Conservation (phyloP, 805 yeast genomes). For the Komagataella pseudopastoris region DNA sequence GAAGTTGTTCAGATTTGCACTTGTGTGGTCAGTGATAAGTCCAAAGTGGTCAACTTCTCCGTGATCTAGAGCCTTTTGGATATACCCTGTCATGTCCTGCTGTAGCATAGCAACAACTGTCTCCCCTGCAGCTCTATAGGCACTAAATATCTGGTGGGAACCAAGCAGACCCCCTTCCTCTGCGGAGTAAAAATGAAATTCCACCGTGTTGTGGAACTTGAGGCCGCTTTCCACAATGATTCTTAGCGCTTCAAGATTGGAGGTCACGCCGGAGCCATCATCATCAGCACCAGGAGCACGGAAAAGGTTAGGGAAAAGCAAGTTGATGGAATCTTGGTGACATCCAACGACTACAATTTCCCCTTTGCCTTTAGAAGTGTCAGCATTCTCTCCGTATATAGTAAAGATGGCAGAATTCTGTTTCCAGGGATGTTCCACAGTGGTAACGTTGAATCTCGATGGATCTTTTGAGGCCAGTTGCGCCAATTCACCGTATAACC, state of each 20-base stretch:
- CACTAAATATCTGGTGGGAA: constrained; percentile 60
- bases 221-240: constrained; percentile 26
- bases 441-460: constrained; percentile 21
- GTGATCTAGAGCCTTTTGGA: constrained; percentile 31
- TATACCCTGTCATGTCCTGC: constrained; percentile 89
- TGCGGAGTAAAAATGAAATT: constrained; percentile 91
- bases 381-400: constrained; percentile 33
- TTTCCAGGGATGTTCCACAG: constrained; percentile 62
- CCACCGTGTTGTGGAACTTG: constrained; percentile 45
- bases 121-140: constrained; percentile 29
- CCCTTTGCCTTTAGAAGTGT: constrained; percentile 22
- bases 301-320: constrained; percentile 51
- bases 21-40: constrained; percentile 61
- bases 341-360: constrained; percentile 66
- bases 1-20: constrained; percentile 39
- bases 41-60: constrained; percentile 61
- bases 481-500: constrained; percentile 42
- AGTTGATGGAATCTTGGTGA: constrained; percentile 77
- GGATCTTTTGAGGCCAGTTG: constrained; percentile 13
- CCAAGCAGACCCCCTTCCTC: constrained; percentile 92
- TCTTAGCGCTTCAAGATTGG: constrained; percentile 64
- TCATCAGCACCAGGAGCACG: constrained; percentile 95
- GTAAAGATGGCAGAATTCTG: constrained; percentile 67
- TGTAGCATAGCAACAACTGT: constrained; percentile 76
- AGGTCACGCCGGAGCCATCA: constrained; percentile 79